Evolutionary conservation across 108 stramenopile species (phyloP).

Genomic region (Schizochytrium sp.): DNA sequence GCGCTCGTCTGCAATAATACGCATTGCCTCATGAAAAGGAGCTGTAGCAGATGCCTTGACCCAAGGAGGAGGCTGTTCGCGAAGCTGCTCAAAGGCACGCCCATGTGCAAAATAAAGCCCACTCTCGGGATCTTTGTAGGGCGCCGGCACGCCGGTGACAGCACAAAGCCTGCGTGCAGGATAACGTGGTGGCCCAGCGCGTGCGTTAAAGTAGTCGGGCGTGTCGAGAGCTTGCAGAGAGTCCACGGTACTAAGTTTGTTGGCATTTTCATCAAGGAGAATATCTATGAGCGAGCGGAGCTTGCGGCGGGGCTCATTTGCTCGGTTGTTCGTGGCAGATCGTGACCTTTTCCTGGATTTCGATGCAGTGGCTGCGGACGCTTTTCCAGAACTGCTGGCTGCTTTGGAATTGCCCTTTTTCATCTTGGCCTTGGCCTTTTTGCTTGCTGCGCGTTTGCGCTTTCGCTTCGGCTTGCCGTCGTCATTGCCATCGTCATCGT

Average conservation of each 20-base stretch:
- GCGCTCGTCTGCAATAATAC: background rate
- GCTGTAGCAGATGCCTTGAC: background rate
- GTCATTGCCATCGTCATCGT: background rate
- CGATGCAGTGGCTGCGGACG: background rate
- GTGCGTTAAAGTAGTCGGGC: background rate
- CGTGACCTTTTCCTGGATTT: background rate
- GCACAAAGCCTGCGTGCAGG: background rate
- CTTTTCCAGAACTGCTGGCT: background rate
- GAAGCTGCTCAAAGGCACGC: constrained; percentile 2
- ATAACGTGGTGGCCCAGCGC: background rate
- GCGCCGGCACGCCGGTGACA: background rate
- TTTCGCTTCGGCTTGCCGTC: too few relatives aligned
- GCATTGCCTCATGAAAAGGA: background rate
- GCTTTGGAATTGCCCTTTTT: background rate
- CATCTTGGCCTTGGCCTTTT: background rate
- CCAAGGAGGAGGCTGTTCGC: background rate
- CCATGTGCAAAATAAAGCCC: background rate
- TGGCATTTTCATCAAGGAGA: background rate
- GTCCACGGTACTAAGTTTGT: background rate
- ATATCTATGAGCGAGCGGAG: background rate
- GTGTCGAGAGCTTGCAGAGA: background rate
- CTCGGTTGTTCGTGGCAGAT: too few relatives aligned
- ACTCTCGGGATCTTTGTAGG: constrained; percentile 12
- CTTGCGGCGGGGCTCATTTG: background rate
- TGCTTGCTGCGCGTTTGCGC: too few relatives aligned